Evolutionary conservation across 352 stramenopile genomes (phyloP), one percentile per base, ranked within the genome.

Genomic region (Plasmopara viticola): DNA sequence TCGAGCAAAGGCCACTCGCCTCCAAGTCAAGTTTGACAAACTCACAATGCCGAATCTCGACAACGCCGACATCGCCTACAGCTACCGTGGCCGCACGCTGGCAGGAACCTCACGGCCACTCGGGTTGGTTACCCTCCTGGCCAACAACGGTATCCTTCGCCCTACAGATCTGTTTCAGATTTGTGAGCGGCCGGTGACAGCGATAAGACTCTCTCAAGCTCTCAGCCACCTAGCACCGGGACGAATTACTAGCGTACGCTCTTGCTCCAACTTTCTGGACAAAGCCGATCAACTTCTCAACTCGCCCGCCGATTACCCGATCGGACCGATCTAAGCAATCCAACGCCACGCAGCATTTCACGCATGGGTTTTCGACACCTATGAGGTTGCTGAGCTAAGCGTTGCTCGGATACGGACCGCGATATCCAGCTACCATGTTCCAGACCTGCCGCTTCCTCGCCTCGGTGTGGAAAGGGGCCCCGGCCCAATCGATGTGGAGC

Each of bases 261-360:
- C 37, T 8, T 41, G 37, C 5, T 7, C 37, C 12, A 41, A 41
- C 5, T 41, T 88, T 82, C 50, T 61, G 59, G 37, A 78, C 58
- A 51, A 53, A 34, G 37, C 29, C 54, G 0, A 47, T 47, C 14
- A 3, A 25, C 20, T 38, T 31, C 8, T 38, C 29, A 8, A 56
- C 59, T 37, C 47, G 58, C 18, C 20, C 14, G 12, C 20, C 29
- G 15, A 43, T 37, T 17, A 18, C 6, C 37, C n/a, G 12, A 41
- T 41, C 5, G 37, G 37, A n/a, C 37, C 37, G 12, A 41, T 14
- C 2, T 6, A 41, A 15, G n/a, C 13, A 15, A 1, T 41, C 5
- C 6, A 13, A 14, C 18, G 14, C 13, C 14, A 41, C n/a, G 12
- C 12, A 1, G 1, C 37, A 6, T 17, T 14, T 4, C 37, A 41